phyloP scores from a whole-genome alignment of 108 stramenopile genomes.

The Chaetoceros muelleri region DNA sequence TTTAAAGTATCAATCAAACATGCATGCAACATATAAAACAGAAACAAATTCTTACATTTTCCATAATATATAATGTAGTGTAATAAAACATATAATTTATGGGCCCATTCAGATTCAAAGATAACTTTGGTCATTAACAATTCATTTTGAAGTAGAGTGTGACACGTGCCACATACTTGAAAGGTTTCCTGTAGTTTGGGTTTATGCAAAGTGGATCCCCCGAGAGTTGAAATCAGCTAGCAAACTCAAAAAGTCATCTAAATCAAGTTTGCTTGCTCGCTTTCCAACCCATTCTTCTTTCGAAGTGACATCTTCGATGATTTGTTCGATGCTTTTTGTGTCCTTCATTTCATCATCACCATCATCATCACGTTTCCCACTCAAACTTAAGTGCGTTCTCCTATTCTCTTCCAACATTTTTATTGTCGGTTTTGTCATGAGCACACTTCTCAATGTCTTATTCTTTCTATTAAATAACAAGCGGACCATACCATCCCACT shows the following conservation, averaged over 20 bases:
- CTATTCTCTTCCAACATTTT: constrained; percentile 87
- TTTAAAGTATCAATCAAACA: too few species aligned
- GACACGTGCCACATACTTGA: too few species aligned
- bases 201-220: constrained; percentile 84
- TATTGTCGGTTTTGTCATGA: constrained; percentile 70
- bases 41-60: too few species aligned
- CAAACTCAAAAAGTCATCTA: constrained; percentile 92
- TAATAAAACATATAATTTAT: too few species aligned
- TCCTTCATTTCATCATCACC: constrained; percentile 7
- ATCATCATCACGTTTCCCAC: constrained; percentile 12
- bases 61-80: too few species aligned
- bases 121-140: too few species aligned
- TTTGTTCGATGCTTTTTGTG: constrained; percentile 26
- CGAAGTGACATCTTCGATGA: constrained; percentile 75
- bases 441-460: constrained; percentile 76
- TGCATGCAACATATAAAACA: too few species aligned
- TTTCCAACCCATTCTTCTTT: constrained; percentile 70
- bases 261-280: constrained; percentile 88
- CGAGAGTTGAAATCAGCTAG: constrained; percentile 83
- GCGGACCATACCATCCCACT: constrained; percentile 98
- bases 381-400: constrained; percentile 62
- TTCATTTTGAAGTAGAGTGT: too few species aligned
- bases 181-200: too few species aligned
- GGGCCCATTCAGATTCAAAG: too few species aligned
- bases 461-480: constrained; percentile 88